A percentile compares a stretch with the other conserved stretches of the same genome.
Conservation (phyloP, 257 asterid species). For the Jacaranda copaia region DNA sequence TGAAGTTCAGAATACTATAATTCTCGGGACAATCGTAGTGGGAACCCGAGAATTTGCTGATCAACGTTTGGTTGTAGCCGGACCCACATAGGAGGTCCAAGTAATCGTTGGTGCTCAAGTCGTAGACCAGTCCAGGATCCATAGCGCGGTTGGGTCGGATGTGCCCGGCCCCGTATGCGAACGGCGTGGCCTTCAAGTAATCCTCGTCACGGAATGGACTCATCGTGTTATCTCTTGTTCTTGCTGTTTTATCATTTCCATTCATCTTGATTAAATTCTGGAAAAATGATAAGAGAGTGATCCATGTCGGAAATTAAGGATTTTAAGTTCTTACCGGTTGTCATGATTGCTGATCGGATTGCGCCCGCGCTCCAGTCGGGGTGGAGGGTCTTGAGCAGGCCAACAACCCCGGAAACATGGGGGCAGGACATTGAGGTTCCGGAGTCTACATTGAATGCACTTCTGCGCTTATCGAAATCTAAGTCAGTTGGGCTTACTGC, state of each 20-base stretch:
- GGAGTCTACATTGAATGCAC: constrained; percentile 37
- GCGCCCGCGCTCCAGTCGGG: constrained; percentile 80
- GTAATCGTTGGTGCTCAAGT: constrained; percentile 51
- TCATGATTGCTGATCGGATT: constrained; percentile 69
- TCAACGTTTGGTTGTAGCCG: constrained; percentile 50
- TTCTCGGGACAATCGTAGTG: constrained; percentile 47
- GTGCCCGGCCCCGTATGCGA: constrained; percentile 63
- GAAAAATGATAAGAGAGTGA: neutral
- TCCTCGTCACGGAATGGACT: constrained; percentile 38
- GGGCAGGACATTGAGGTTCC: constrained; percentile 86
- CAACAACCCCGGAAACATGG: constrained; percentile 68
- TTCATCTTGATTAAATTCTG: neutral
- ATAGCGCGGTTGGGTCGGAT: constrained; percentile 63
- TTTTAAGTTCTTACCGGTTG: constrained; percentile 43
- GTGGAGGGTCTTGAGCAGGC: constrained; percentile 56
- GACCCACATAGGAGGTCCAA: constrained; percentile 63
- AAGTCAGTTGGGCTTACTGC: constrained; percentile 36
- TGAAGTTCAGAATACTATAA: constrained; percentile 45
- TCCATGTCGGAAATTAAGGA: neutral
- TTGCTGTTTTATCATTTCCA: constrained; percentile 37
- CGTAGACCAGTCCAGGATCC: constrained; percentile 76
- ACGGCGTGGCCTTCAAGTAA: constrained; percentile 41
- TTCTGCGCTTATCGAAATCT: constrained; percentile 37
- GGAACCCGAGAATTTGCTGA: constrained; percentile 21
- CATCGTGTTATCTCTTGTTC: constrained; percentile 59